phyloP scores from a whole-genome alignment of 257 asterid genomes.

The Capsicum chinense region DNA sequence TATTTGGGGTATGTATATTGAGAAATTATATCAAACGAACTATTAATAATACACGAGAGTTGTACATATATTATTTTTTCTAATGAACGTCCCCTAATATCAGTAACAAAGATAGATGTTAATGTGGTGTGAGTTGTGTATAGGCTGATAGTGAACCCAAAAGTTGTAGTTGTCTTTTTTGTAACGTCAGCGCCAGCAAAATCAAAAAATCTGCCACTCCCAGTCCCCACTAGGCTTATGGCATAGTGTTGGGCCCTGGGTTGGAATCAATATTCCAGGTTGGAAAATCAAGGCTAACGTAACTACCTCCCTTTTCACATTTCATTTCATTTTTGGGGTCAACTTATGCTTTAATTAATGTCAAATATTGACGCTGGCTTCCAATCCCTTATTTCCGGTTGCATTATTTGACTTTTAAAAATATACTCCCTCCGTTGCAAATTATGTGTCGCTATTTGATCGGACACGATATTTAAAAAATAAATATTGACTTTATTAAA shows the following conservation, averaged over 20 bases:
- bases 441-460: too few relatives aligned
- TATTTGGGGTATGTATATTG: not conserved
- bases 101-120: too few relatives aligned
- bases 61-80: too few relatives aligned
- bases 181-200: not conserved
- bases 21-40: too few relatives aligned
- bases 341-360: not conserved
- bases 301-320: not conserved
- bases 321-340: not conserved
- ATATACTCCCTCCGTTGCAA: too few relatives aligned
- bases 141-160: not conserved
- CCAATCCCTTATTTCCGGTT: too few relatives aligned
- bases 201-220: not conserved
- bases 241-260: not conserved
- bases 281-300: not conserved
- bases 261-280: conserved; percentile 21
- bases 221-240: not conserved
- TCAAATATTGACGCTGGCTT: not conserved
- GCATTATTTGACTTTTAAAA: too few relatives aligned
- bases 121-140: not conserved
- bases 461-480: too few relatives aligned
- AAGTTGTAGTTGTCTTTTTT: not conserved
- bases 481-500: too few relatives aligned
- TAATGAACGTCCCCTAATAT: too few relatives aligned
- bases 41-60: too few relatives aligned